Conservation (phyloP, 2,329 filamentous ascomycete species). For the Colletotrichum sp. region DNA sequence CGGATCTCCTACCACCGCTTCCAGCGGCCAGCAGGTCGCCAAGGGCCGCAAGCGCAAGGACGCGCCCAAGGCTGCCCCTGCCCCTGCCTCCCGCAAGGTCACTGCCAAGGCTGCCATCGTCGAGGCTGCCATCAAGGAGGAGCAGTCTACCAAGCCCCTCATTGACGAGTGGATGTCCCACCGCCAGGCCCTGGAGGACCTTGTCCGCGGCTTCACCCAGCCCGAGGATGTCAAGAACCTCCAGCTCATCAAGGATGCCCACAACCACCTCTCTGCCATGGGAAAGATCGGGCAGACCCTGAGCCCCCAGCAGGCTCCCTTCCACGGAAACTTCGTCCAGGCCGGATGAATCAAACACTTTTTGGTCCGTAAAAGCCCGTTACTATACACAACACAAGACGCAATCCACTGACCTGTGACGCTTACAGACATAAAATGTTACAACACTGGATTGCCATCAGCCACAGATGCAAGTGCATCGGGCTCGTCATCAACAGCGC, state of each 20-base stretch:
- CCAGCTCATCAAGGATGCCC: conserved; percentile 57
- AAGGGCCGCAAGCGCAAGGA: conserved; percentile 67
- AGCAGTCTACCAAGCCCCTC: conserved; percentile 44
- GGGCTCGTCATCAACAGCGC: background rate
- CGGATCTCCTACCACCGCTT: conserved; percentile 40
- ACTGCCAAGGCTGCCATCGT: conserved; percentile 45
- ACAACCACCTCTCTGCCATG: conserved; percentile 57
- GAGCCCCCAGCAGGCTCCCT: conserved; percentile 9
- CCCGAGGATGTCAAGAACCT: conserved; percentile 59
- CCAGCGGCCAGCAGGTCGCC: conserved; percentile 35
- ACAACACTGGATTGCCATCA: conserved; percentile 1
- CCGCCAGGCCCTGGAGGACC: conserved; percentile 66
- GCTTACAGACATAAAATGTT: background rate
- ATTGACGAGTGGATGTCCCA: conserved; percentile 65
- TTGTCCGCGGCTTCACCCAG: conserved; percentile 55
- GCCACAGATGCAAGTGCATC: conserved; percentile 12
- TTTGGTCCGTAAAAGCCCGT: conserved; percentile 16
- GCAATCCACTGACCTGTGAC: background rate
- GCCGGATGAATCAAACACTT: conserved; percentile 32
- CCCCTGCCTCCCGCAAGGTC: conserved; percentile 52
- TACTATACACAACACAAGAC: background rate
- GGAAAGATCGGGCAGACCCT: conserved; percentile 52
- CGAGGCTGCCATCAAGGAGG: conserved; percentile 35
- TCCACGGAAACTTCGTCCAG: conserved; percentile 26
- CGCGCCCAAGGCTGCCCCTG: conserved; percentile 39